Base-by-base conservation (phyloP, 2,329 filamentous ascomycete species). In the Monosporascus cannonballus region DNA sequence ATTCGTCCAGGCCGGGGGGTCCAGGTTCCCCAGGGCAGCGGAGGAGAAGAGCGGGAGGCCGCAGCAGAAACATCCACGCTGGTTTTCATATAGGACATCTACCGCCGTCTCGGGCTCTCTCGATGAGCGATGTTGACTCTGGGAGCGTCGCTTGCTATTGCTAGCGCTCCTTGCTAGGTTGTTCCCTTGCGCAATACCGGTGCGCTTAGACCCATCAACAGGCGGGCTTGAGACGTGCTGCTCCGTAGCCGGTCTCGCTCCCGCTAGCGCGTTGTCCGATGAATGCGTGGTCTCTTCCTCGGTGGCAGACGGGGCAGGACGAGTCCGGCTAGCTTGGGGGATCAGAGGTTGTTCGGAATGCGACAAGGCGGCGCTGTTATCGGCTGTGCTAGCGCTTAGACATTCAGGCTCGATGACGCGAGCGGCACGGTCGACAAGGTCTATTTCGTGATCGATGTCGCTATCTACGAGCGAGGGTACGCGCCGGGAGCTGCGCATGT, bases 71-170 rank as follows among this genome's bases (percentile, higher is more conserved):
- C 84, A 85, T 11, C 94, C 94, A 53, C 94, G 83, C 72, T 99
- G 89, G 65, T 99, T 99, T 69, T 99, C 94, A 70, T 96, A 97
- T 0, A 99, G 76, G 5, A 97, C 81, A 58, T 99, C 94, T 55
- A 97, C 84, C 27, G 81, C 85, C 2, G 76, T 75, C 66, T 73
- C 78, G 56, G 65, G 71, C 53, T 69, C 55, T 54, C 60, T 63
- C 15, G 51, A 48, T n/a, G 48, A 49, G 2, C 47, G 50, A 3
- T 50, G 48, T n/a, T 30, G 58, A 3, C 46, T 49, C 14, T 44
- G 50, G 14, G 38, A 50, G 8, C 11, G n/a, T 22, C 34, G 54
- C 30, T 53, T 57, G 4, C 44, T 52, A 6, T 51, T 54, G 45
- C 50, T 51, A 24, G 39, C 15, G 8, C 30, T 49, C 25, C 49